These are phyloP conservation scores for Sphaerostilbella broomeana DNA, from an alignment of 2,329 filamentous ascomycete species.

Conservation along the genomic window DNA sequence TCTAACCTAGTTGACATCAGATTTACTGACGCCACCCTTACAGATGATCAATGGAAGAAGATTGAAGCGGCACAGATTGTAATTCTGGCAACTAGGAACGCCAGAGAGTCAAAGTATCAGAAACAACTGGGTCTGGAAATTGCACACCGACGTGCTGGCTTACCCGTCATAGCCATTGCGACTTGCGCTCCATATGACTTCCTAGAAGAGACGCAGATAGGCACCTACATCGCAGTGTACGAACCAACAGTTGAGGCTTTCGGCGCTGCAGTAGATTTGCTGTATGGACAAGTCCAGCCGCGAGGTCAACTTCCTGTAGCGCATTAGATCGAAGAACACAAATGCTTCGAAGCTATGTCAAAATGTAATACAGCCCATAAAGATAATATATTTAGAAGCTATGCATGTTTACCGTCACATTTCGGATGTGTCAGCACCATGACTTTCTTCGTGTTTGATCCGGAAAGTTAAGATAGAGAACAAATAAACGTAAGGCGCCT, in stretches of 20 bases:
- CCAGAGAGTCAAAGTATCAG: constrained; percentile 20
- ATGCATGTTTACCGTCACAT: no score
- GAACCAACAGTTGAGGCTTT: constrained; percentile 23
- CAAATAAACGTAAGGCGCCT: no score
- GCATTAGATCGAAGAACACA: not conserved
- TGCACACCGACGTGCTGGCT: constrained; percentile 11
- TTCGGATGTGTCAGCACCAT: no score
- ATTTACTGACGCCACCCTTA: constrained; percentile 17
- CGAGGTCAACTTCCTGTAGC: constrained; percentile 16
- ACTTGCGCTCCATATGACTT: constrained; percentile 24
- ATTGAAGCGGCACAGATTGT: constrained; percentile 19
- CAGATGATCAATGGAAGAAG: constrained; percentile 16
- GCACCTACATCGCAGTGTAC: constrained; percentile 21
- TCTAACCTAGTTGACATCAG: constrained; percentile 16
- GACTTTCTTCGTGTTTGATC: no score
- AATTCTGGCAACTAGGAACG: constrained; percentile 21
- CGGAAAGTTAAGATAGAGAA: no score
- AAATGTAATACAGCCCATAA: not conserved
- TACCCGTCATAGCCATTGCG: constrained; percentile 17
- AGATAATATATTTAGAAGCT: not conserved
- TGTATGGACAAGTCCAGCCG: constrained; percentile 16
- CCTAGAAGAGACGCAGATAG: constrained; percentile 16
- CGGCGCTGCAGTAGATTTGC: constrained; percentile 15
- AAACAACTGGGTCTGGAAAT: constrained; percentile 17
- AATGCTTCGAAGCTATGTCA: not conserved